phyloP scores from a whole-genome alignment of 805 yeast species.

The Wilhelminamyces savonicus region DNA sequence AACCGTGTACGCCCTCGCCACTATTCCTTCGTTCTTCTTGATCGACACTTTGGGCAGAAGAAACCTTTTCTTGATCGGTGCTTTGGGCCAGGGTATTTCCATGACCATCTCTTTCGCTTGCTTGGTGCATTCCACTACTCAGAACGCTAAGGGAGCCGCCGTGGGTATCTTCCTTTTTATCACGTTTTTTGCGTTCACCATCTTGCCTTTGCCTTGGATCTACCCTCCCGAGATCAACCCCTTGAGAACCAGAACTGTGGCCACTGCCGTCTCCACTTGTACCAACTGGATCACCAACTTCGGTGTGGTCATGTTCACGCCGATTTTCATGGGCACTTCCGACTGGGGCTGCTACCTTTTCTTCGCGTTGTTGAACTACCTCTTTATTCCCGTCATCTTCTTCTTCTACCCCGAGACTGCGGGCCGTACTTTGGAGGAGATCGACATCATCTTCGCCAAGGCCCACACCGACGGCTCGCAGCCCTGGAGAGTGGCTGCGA shows the following conservation, averaged over 20 bases:
- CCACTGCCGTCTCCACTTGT: constrained; percentile 38
- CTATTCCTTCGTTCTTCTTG: constrained; percentile 39
- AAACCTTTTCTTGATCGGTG: constrained; percentile 39
- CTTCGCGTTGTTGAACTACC: constrained; percentile 34
- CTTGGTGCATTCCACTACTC: constrained; percentile 22
- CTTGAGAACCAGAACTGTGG: constrained; percentile 40
- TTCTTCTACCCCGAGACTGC: constrained; percentile 43
- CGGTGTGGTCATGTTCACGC: constrained; percentile 42
- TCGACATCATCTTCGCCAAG: constrained; percentile 57
- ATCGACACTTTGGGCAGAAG: constrained; percentile 40
- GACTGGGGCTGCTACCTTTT: constrained; percentile 38
- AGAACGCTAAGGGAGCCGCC: constrained; percentile 39
- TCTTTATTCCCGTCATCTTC: constrained; percentile 36
- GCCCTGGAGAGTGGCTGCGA: constrained; percentile 59
- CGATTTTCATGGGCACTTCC: constrained; percentile 31
- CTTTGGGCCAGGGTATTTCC: constrained; percentile 34
- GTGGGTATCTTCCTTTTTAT: constrained; percentile 41
- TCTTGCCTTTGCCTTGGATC: constrained; percentile 41
- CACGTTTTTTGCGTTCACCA: constrained; percentile 37
- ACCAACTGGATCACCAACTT: constrained; percentile 41
- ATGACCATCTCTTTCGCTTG: constrained; percentile 37
- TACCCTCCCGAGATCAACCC: constrained; percentile 44
- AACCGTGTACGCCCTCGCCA: constrained; percentile 51
- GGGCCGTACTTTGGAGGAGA: constrained; percentile 40
- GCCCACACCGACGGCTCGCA: constrained; percentile 50